Evolutionary conservation across 805 yeast genomes (phyloP), one percentile per base, ranked within the genome.

Genomic region (Candida succiphila): DNA sequence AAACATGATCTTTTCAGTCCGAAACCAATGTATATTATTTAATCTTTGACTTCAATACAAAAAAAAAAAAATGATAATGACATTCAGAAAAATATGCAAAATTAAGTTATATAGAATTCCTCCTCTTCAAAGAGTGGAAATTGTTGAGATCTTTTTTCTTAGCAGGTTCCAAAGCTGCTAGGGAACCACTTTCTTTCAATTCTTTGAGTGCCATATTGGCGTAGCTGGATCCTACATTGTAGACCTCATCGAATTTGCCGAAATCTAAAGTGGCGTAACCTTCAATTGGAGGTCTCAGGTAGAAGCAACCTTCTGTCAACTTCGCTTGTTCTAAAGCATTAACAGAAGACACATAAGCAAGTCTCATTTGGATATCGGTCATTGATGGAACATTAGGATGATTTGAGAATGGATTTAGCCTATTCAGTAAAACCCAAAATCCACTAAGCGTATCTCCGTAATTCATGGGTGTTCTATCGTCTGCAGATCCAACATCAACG

Each of bases 391-490:
- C 83, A 52, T 82, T 80, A 4, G 96, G 95, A 45, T 80, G 80
- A 10, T 66, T 63, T 0, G 95, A 83, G 48, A 89, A 88, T 6
- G 95, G 94, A 49, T 92, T 89, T 77, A 88, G 75, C 31, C 94
- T 65, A 55, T 87, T 87, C 36, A 85, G 55, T 5, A 92, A 48
- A 7, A 85, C 95, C 96, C 97, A 88, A 25, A 79, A 63, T 1
- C 98, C 98, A 37, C 92, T 82, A 32, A 92, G 61, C 0, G 96
- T 78, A 50, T 89, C 97, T 2, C 98, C 97, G 54, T 86, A 92
- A 28, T 67, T 65, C 88, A 85, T 75, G 5, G 92, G 89, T 0
- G 94, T 78, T 32, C 89, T 68, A 46, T 88, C 97, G 52, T 92
- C 97, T 4, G 78, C 82, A 2, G 96, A 82, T 0, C 98, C 98